Base-by-base conservation (phyloP, 257 asterid species). In the Forsythia suspensa region DNA sequence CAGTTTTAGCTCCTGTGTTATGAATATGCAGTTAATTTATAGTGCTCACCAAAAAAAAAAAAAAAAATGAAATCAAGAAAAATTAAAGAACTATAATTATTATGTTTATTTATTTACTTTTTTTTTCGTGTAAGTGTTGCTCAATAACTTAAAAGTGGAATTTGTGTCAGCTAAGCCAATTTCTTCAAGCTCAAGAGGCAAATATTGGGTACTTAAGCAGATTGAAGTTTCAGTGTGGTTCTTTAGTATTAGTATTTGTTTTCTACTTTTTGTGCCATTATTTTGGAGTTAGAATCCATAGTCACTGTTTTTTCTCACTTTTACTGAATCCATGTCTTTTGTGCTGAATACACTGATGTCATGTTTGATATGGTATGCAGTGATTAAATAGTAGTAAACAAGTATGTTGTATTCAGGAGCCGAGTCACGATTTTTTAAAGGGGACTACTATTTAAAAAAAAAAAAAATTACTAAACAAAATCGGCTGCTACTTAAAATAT, bases 131-230 rank as follows among this genome's bases (percentile, higher is more conserved):
- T 1, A 18, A 52, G 29, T 70, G 52, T n/a, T 71, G 71, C 46
- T 51, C 70, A 29, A 76, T 77, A 80, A 36, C 59, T 80, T 63
- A 51, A 70, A 42, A 39, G 10, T 55, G 65, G 18, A 12, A 55
- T 55, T 55, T 55, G 29, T 18, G 16, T 55, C 65, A 55, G 38
- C 38, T 29, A 11, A 8, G 39, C 38, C 7, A 63, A 21, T 63
- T 63, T 61, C 38, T 63, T 63, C 70, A 63, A 21, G 37, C 7
- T 24, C 70, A 20, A 3, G 16, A 29, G 40, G 13, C 16, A 10
- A 8, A 55, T 55, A 55, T 55, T 55, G 65, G 24, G 65, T 55
- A 55, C 1, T 55, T 63, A 10, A 5, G 39, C 40, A 63, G 70
- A 63, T 63, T 63, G 11, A 20, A 63, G 69, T 63, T 24, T 63